phyloP scores from a whole-genome alignment of 148 eudicot genomes.

The Vaccinium macrocarpon region DNA sequence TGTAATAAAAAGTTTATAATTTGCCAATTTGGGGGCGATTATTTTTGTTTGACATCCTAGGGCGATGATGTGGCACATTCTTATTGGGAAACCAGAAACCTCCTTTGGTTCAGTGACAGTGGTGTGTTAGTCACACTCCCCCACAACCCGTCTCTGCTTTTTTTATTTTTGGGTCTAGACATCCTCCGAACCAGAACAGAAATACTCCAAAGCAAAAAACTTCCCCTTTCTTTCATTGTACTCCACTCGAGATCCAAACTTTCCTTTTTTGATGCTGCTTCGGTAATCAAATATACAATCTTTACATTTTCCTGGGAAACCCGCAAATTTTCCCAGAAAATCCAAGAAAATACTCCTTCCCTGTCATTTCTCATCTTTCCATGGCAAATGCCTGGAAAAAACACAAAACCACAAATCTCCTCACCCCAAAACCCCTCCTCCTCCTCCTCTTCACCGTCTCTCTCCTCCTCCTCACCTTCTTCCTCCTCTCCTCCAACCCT shows the following conservation, averaged over 20 bases:
- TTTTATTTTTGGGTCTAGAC: no score
- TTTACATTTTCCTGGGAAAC: neutral
- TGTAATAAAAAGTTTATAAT: no score
- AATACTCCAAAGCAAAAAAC: no score
- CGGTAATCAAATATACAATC: neutral
- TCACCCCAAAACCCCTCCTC: conserved; percentile 42
- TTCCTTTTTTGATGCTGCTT: neutral
- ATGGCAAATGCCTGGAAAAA: conserved; percentile 92
- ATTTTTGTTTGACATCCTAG: no score
- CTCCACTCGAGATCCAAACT: neutral
- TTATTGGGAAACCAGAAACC: no score
- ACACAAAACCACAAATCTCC: conserved; percentile 52
- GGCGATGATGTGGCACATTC: no score
- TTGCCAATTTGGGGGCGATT: no score
- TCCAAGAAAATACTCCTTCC: neutral
- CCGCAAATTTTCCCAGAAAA: neutral
- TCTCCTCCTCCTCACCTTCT: conserved; percentile 50
- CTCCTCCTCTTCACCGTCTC: conserved; percentile 50
- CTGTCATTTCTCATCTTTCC: conserved; percentile 14
- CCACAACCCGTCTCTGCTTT: no score
- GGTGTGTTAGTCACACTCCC: no score
- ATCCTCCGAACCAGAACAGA: no score
- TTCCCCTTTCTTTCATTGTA: neutral
- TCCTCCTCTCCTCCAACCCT: conserved; percentile 35
- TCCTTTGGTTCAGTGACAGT: no score